Evolutionary conservation across 2,329 filamentous ascomycete species (phyloP).

Genomic region (Fusarium pininemorale): DNA sequence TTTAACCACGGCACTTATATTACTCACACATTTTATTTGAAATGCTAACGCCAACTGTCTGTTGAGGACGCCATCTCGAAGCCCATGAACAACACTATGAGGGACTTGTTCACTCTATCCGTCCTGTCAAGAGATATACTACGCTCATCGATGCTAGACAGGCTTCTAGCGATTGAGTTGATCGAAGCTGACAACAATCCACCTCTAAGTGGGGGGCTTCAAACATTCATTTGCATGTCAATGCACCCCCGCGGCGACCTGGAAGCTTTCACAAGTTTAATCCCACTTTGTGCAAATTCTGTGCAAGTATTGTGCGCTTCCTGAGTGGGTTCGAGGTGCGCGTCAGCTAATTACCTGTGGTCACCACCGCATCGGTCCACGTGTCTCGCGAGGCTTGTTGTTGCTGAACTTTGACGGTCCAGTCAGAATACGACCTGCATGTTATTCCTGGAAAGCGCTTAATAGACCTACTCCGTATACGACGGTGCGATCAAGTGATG

Average conservation of each 20-base stretch:
- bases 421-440: slow-evolving; percentile 5
- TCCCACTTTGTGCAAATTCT: slow-evolving; percentile 5
- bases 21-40: not conserved
- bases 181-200: not conserved
- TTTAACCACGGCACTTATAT: slow-evolving; percentile 9
- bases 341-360: slow-evolving; percentile 15
- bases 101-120: not conserved
- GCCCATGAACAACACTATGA: not conserved
- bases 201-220: slow-evolving; percentile 18
- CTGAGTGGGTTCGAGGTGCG: not conserved
- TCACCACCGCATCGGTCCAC: slow-evolving; percentile 22
- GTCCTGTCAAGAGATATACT: not conserved
- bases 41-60: not conserved
- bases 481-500: not conserved
- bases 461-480: not conserved
- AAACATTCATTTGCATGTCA: slow-evolving; percentile 30
- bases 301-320: slow-evolving; percentile 2
- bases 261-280: slow-evolving; percentile 9
- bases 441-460: not conserved
- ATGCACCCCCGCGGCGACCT: slow-evolving; percentile 21
- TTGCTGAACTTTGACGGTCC: slow-evolving; percentile 10
- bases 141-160: not conserved
- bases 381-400: slow-evolving; percentile 14
- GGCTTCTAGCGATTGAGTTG: not conserved
- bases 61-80: not conserved